These are phyloP conservation scores for Colletotrichum tabaci DNA, from an alignment of 2,329 filamentous ascomycete genomes.

Conservation along the genomic window DNA sequence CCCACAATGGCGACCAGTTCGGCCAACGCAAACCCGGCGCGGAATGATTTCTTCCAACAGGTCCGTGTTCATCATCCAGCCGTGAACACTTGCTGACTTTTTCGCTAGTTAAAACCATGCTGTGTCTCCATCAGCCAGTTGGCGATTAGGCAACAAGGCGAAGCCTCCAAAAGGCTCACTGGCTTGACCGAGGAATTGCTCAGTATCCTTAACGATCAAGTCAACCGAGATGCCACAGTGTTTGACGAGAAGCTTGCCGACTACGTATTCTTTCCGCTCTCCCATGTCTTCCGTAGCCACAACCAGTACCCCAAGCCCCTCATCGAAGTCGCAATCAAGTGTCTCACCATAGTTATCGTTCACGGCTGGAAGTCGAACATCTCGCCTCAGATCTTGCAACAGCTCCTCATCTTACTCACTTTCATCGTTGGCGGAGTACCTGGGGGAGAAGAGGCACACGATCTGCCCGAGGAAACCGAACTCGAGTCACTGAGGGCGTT, in stretches of 20 bases:
- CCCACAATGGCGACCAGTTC: conserved; percentile 36
- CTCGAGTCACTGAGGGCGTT: conserved; percentile 80
- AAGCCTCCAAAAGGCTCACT: conserved; percentile 61
- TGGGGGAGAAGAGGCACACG: conserved; percentile 62
- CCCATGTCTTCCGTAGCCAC: conserved; percentile 85
- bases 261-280: conserved; percentile 95
- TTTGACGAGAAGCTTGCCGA: conserved; percentile 90
- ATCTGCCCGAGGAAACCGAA: conserved; percentile 80
- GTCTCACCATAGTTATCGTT: conserved; percentile 79
- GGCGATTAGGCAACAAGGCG: conserved; percentile 64
- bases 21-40: conserved; percentile 36
- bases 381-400: conserved; percentile 80
- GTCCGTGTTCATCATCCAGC: conserved; percentile 42
- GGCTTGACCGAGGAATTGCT: conserved; percentile 62
- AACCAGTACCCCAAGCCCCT: conserved; percentile 79
- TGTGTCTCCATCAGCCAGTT: conserved; percentile 74
- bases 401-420: conserved; percentile 87
- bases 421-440: conserved; percentile 84
- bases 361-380: conserved; percentile 85
- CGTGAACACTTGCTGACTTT: conserved; percentile 9
- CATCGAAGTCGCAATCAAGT: conserved; percentile 83
- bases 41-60: conserved; percentile 57
- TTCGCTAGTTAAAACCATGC: conserved; percentile 72
- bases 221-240: conserved; percentile 59
- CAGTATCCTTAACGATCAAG: conserved; percentile 61